Evolutionary conservation across 306 rosid species (phyloP).

Genomic region (Delonix regia): DNA sequence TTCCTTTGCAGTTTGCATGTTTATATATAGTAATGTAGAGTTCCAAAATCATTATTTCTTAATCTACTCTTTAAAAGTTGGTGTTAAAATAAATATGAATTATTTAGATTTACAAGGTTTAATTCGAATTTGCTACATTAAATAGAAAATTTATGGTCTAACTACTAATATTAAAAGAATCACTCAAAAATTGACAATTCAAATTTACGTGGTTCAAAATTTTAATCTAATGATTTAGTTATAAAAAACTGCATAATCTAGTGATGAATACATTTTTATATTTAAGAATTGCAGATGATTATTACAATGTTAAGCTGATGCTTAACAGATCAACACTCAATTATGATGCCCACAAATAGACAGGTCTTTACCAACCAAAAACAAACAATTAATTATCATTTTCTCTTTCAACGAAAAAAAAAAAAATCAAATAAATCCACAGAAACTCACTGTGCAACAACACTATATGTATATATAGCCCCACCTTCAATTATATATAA

Average conservation of each 20-base stretch:
- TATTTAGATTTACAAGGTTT: background rate
- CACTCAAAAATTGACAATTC: too few species aligned
- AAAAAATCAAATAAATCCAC: background rate
- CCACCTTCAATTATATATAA: background rate
- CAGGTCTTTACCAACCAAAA: conserved; percentile 20
- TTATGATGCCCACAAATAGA: conserved; percentile 15
- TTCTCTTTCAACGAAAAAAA: background rate
- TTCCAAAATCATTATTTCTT: background rate
- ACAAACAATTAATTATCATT: background rate
- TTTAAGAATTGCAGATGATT: too few species aligned
- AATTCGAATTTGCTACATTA: too few species aligned
- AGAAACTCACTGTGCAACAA: background rate
- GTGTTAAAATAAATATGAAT: background rate
- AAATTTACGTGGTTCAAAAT: too few species aligned
- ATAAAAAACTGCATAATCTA: too few species aligned
- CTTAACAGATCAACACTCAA: background rate
- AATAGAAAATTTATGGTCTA: too few species aligned
- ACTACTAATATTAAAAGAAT: too few species aligned
- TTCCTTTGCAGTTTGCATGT: background rate
- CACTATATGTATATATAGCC: background rate
- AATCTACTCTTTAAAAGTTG: background rate
- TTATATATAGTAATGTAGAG: too few species aligned
- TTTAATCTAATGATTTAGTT: too few species aligned
- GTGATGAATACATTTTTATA: too few species aligned
- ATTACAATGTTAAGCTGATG: background rate